A percentile compares a stretch with the other conserved stretches of the same genome.
These are phyloP conservation scores for Puccinia polysora DNA, from an alignment of 1,284 basidiomycete genomes.

Conservation along the genomic window DNA sequence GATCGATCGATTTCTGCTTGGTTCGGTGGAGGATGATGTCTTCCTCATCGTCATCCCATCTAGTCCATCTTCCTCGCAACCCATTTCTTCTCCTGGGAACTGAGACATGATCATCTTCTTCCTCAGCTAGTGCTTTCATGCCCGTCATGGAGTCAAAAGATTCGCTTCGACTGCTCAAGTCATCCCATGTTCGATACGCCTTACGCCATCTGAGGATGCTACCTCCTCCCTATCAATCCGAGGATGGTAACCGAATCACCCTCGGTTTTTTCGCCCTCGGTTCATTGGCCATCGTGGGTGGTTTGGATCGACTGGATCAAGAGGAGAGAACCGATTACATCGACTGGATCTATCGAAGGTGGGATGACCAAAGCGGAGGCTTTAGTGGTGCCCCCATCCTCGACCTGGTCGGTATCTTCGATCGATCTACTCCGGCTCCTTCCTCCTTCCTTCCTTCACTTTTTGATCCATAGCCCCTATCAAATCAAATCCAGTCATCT, in stretches of 20 bases:
- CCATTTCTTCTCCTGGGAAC: no score
- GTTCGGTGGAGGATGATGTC: no score
- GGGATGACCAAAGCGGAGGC: conserved; percentile 62
- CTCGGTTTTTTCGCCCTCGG: conserved; percentile 79
- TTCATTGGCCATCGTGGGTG: conserved; percentile 66
- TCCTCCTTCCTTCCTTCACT: neutral
- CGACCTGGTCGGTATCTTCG: conserved; percentile 39
- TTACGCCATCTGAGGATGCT: conserved; percentile 34
- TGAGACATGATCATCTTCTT: no score
- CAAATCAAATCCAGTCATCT: no score
- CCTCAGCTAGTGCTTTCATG: no score
- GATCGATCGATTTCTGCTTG: no score
- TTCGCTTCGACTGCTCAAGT: no score
- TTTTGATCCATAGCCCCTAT: no score
- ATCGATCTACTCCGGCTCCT: conserved; percentile 13
- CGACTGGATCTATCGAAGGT: conserved; percentile 82
- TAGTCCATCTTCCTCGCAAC: no score
- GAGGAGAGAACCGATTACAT: conserved; percentile 64
- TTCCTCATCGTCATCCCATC: no score
- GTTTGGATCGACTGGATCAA: conserved; percentile 58
- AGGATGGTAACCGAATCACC: conserved; percentile 61
- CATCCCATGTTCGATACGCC: conserved; percentile 36
- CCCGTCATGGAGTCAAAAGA: no score
- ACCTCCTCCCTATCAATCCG: conserved; percentile 38
- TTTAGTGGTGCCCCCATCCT: conserved; percentile 69